phyloP scores from a whole-genome alignment of 2,329 filamentous ascomycete genomes.

The Didymella lethalis region DNA sequence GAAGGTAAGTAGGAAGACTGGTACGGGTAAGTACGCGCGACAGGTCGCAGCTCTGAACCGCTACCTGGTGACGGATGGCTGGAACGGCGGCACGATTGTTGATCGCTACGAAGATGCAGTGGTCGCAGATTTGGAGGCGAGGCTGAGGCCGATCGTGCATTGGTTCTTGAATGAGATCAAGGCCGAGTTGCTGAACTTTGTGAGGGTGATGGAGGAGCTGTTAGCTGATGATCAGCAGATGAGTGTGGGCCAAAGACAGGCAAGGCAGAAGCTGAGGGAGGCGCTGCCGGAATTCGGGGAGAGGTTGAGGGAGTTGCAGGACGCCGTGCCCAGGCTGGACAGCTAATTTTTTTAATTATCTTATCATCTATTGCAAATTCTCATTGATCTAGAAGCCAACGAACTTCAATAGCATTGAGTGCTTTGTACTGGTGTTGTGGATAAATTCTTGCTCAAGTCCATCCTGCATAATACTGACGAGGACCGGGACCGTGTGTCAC shows the following conservation, averaged over 20 bases:
- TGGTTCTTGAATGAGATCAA: constrained; percentile 20
- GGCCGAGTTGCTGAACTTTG: constrained; percentile 16
- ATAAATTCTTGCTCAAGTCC: background rate
- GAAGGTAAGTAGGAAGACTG: constrained; percentile 11
- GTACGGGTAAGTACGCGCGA: constrained; percentile 9
- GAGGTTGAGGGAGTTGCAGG: constrained; percentile 8
- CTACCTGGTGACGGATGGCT: constrained; percentile 15
- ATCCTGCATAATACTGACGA: background rate
- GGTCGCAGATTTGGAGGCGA: constrained; percentile 3
- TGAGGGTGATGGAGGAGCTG: constrained; percentile 17
- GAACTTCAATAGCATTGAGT: no score
- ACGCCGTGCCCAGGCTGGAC: constrained; percentile 1
- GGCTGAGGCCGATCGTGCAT: constrained; percentile 10
- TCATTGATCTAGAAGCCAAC: no score
- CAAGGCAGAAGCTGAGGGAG: constrained; percentile 10
- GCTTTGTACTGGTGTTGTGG: no score
- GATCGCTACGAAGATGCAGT: constrained; percentile 17
- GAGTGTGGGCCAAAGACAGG: constrained; percentile 12
- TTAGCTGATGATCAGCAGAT: constrained; percentile 14
- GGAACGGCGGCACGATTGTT: constrained; percentile 15
- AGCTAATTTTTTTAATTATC: background rate
- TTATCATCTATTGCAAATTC: no score
- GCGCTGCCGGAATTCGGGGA: constrained; percentile 10
- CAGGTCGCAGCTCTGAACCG: constrained; percentile 8
- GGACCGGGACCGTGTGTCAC: background rate